Evolutionary conservation across 352 stramenopile species (phyloP), one percentile per base, ranked within the genome.

Genomic region (Globisporangium cederbergense): DNA sequence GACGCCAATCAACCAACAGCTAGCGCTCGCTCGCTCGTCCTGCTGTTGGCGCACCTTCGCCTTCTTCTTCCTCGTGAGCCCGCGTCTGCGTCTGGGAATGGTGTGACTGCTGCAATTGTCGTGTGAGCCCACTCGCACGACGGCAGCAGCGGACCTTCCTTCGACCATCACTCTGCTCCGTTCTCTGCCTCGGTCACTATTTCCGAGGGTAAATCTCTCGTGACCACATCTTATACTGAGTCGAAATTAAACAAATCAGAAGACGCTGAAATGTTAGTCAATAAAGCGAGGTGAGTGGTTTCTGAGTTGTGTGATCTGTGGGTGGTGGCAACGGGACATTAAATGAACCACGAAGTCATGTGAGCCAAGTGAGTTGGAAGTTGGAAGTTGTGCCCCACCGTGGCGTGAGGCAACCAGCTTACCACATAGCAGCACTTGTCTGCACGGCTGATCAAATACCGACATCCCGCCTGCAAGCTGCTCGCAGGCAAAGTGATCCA

Each of bases 111-210:
- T 11, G 43, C 4, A 49, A 20, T 49, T 20, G 4, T 36, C 2
- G 16, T 47, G 42, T n/a, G 16, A n/a, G 20, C 38, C 16, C 8
- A 20, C 30, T 11, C 20, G 34, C 16, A 20, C 16, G 20, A 28
- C 1, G 25, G 36, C 36, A 58, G 51, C 51, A 58, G 16, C 28
- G n/a, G 32, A 53, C 56, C 40, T 11, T 32, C 22, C 25, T 14
- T 14, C 10, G 42, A 62, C 57, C 57, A 62, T 55, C 57, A 62
- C 57, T 62, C 57, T 62, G 25, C 11, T 32, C 3, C 13, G 10
- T 62, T 62, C 57, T 62, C 57, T 62, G 40, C 56, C 56, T 51
- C 18, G 8, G 25, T 47, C 45, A 28, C 42, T 55, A 55, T 49
- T 22, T 4, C 2, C 18, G 10, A 53, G 20, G 49, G 42, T 53